Base-by-base conservation (phyloP, 148 eudicot genomes). In the Spergularia marina region DNA sequence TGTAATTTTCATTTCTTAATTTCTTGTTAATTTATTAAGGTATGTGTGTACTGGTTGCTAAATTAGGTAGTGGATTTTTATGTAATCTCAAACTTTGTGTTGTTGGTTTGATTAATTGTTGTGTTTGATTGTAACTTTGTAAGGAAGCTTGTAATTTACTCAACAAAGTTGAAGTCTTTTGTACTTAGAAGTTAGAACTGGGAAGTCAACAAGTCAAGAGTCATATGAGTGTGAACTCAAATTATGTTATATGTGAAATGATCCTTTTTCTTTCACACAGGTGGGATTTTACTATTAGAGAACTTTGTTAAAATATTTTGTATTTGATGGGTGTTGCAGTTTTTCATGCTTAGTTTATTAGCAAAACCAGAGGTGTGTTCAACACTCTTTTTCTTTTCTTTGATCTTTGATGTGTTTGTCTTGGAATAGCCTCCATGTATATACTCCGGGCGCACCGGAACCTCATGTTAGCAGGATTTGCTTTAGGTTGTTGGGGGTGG, bases 121-220 rank as follows among this genome's bases (percentile, higher is more conserved):
- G 25, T 13, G 51, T 15, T 44, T 21, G 7, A 13, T 17, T 12
- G 16, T 20, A 17, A 10, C 2, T 55, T 8, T 2, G 64, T 34
- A 18, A 23, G 10, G 10, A 7, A 30, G 13, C 16, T 64, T 55
- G 54, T 34, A 6, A 7, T 36, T 47, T 16, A 41, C 7, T 67
- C 15, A 18, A 12, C 36, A 1, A 67, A 68, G 82, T 73, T 53
- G 14, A 9, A 79, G 82, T 67, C 68, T 67, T 67, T 23, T 18
- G 73, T 74, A 34, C 7, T 65, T 72, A 64, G 34, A 7, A 34
- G 3, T 65, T 72, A 64, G 20, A 7, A 25, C 44, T 30, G 30
- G 11, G 14, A 49, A 79, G 77, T 79, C 82, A 73, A 73, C 57
- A 62, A 21, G 34, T 1, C 11, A 9, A 44, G 49, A 44, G 49